A percentile compares a stretch with the other conserved stretches of the same genome.
phyloP scores from a whole-genome alignment of 495 filamentous ascomycete species.

The Aspergillus cavernicola region DNA sequence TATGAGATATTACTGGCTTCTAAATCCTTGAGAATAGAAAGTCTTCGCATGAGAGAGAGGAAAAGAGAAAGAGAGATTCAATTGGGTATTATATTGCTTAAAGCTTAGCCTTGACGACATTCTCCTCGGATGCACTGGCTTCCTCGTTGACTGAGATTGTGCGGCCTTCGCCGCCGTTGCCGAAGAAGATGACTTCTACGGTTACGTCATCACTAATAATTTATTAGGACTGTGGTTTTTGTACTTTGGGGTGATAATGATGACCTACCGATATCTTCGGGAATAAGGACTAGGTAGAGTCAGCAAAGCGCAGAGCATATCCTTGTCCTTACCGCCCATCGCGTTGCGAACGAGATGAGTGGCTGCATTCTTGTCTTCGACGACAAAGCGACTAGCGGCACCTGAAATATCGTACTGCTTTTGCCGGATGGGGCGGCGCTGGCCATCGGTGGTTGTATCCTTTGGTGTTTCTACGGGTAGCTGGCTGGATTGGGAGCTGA shows the following conservation, averaged over 20 bases:
- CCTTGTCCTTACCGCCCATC: constrained; percentile 85
- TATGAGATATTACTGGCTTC: too few species aligned
- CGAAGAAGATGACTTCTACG: constrained; percentile 98
- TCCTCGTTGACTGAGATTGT: constrained; percentile 80
- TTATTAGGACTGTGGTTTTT: too few species aligned
- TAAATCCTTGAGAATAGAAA: too few species aligned
- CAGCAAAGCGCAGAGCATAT: constrained; percentile 90
- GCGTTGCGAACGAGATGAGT: constrained; percentile 96
- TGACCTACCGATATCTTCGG: constrained; percentile 73
- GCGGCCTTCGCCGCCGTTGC: constrained; percentile 68
- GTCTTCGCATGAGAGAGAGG: too few species aligned
- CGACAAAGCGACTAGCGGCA: constrained; percentile 75
- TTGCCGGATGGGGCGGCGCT: constrained; percentile 73
- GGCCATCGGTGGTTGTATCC: constrained; percentile 51
- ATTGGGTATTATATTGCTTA: constrained; percentile 24
- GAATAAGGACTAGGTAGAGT: constrained; percentile 90
- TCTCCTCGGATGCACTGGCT: constrained; percentile 62
- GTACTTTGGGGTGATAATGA: not conserved
- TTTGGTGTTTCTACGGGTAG: constrained; percentile 50
- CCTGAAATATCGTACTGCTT: constrained; percentile 74
- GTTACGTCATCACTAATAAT: constrained; percentile 81
- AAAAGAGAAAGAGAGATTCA: too few species aligned
- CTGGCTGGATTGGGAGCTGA: constrained; percentile 41
- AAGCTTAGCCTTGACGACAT: constrained; percentile 58
- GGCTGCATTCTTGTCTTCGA: constrained; percentile 93